Base-by-base conservation (phyloP, 805 yeast species). In the Myxozyma udenii region DNA sequence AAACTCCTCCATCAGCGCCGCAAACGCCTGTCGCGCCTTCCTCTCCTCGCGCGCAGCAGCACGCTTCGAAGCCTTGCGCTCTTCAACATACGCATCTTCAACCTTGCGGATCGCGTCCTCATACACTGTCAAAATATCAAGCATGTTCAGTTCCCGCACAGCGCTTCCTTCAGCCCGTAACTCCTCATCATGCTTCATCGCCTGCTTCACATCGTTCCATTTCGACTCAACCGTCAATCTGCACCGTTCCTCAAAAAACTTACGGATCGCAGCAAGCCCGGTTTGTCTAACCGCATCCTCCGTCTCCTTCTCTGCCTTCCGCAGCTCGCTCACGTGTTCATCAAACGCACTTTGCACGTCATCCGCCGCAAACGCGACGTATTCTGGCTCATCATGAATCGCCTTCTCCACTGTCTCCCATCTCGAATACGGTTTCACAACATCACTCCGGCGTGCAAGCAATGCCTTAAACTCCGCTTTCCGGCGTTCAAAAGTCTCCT, bases 21-120 rank as follows among this genome's bases (percentile, higher is more conserved):
- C 78, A 67, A 79, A 89, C 1, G 68, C 74, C 52, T 77, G 81
- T 38, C 97, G 71, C 1, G 85, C 84, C n/a, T 70, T 74, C 47
- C 93, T 70, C 63, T 87, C 95, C 0, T 67, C 53, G 39, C 81
- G 73, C 55, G 75, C 76, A 58, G 80, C 83, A 37, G 55, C 52
- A 44, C 69, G 67, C 45, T 74, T 62, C 21, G 58, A 55, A 1
- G 49, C 40, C 24, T 61, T 61, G 14, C 68, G 48, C 22, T 67
- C 58, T n/a, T 41, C 62, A 50, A 58, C 66, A 49, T 57, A 60
- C 18, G 32, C 51, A 28, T 52, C 62, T 60, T 63, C 76, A 39
- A 58, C 70, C 16, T 60, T 64, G 33, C 21, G 65, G 53, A 74
- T 71, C 16, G 57, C 46, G 22, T 69, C 68, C 47, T 74, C 76